Percentiles rank a stretch among this genome's conserved stretches.
phyloP scores from a whole-genome alignment of 345 rosid species.

The Salix udensis region DNA sequence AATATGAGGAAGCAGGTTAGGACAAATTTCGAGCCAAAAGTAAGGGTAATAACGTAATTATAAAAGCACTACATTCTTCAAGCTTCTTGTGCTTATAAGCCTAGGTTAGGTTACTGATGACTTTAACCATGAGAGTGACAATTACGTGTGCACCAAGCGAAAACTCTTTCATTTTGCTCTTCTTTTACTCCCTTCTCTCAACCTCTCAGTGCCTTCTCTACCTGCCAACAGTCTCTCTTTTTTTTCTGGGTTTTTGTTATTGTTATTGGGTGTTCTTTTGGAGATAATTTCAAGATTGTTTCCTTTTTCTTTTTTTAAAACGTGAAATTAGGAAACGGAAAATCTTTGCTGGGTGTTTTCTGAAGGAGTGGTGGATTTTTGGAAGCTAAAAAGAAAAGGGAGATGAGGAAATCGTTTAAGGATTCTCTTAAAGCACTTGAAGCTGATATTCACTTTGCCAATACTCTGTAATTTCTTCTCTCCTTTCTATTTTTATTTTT shows the following conservation, averaged over 20 bases:
- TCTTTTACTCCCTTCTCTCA: neutral
- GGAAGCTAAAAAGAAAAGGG: slow-evolving; percentile 14
- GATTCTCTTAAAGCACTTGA: slow-evolving; percentile 95
- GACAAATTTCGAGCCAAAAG: neutral
- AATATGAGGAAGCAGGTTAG: neutral
- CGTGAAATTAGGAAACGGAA: neutral
- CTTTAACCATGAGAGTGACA: neutral
- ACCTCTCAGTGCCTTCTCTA: neutral
- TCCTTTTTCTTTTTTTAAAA: neutral
- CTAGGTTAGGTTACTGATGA: neutral
- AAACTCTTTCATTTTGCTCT: slow-evolving; percentile 8
- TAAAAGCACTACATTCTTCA: neutral
- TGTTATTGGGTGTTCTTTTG: slow-evolving; percentile 1
- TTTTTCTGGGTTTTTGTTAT: neutral
- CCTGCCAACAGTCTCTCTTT: neutral
- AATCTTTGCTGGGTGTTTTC: slow-evolving; percentile 7
- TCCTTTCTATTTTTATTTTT: neutral
- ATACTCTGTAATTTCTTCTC: slow-evolving; percentile 61
- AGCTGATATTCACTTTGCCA: slow-evolving; percentile 98
- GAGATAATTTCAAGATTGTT: neutral
- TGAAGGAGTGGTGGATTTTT: slow-evolving; percentile 16
- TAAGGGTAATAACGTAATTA: slow-evolving; percentile 32
- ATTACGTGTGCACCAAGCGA: slow-evolving; percentile 86
- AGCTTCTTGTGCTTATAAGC: neutral
- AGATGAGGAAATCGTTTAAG: slow-evolving; percentile 89